Percentiles rank a stretch among this genome's conserved stretches.
Conservation (phyloP, 106 monocot species). For the Xerophyta viscosa region DNA sequence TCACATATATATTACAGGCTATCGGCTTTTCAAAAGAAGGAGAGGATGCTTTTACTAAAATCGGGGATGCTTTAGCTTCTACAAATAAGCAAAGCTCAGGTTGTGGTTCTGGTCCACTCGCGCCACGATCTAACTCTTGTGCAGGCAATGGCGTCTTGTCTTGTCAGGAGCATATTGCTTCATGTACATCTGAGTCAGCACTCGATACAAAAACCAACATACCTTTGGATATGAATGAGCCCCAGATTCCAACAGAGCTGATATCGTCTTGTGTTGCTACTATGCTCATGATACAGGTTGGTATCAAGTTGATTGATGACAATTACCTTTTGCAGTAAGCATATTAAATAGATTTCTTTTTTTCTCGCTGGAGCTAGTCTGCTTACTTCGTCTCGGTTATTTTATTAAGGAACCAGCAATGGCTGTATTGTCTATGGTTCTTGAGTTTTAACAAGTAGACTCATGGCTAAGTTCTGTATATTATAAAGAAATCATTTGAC, state of each 20-base stretch:
- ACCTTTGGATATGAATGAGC: constrained; percentile 19
- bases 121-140: constrained; percentile 32
- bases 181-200: constrained; percentile 23
- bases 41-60: constrained; percentile 55
- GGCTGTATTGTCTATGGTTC: too few species aligned
- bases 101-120: constrained; percentile 25
- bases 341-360: too few species aligned
- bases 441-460: too few species aligned
- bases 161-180: constrained; percentile 20
- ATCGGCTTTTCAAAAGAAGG: constrained; percentile 54
- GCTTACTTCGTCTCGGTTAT: too few species aligned
- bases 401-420: too few species aligned
- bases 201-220: constrained; percentile 14
- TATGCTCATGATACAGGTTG: constrained; percentile 85
- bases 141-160: constrained; percentile 22
- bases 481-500: too few species aligned
- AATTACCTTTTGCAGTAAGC: too few species aligned
- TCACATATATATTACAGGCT: too few species aligned
- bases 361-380: too few species aligned
- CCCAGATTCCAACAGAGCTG: constrained; percentile 61
- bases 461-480: too few species aligned
- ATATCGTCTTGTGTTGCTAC: constrained; percentile 76
- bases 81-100: constrained; percentile 27
- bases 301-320: not conserved
- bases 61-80: constrained; percentile 68